phyloP scores from a whole-genome alignment of 352 stramenopile genomes.

The Pythium coloratum region DNA sequence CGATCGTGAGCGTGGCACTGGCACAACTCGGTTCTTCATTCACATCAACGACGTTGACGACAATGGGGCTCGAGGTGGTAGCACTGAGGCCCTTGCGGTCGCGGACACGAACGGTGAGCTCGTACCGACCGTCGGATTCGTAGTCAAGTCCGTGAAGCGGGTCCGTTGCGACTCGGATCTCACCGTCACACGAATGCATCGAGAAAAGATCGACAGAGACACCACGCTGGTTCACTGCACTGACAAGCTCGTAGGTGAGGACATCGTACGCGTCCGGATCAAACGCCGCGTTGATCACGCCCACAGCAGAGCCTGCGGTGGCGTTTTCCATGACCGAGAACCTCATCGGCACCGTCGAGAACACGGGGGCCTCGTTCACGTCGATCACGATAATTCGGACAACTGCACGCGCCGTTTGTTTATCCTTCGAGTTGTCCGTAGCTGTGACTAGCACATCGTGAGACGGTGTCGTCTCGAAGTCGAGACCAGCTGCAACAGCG shows the following conservation, averaged over 20 bases:
- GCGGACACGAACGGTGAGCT: slow-evolving; percentile 40
- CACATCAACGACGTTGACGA: slow-evolving; percentile 32
- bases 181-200: slow-evolving; percentile 55
- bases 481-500: slow-evolving; percentile 7
- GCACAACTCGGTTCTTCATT: slow-evolving; percentile 34
- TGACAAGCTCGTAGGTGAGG: slow-evolving; percentile 39
- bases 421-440: slow-evolving; percentile 6
- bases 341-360: slow-evolving; percentile 25
- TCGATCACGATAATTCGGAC: slow-evolving; percentile 44
- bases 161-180: slow-evolving; percentile 40
- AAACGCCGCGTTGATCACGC: slow-evolving; percentile 32
- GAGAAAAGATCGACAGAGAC: slow-evolving; percentile 48
- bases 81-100: slow-evolving; percentile 42
- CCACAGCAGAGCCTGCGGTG: slow-evolving; percentile 34
- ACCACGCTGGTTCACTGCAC: slow-evolving; percentile 28
- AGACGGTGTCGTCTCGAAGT: slow-evolving; percentile 23
- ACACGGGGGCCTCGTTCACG: slow-evolving; percentile 49
- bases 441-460: slow-evolving; percentile 24
- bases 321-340: slow-evolving; percentile 45
- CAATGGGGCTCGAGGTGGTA: slow-evolving; percentile 14
- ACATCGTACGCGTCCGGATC: slow-evolving; percentile 55
- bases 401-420: slow-evolving; percentile 16
- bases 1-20: slow-evolving; percentile 8
- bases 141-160: slow-evolving; percentile 34
- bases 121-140: slow-evolving; percentile 33